phyloP scores from a whole-genome alignment of 2,329 filamentous ascomycete genomes.

The Diaporthe citri region DNA sequence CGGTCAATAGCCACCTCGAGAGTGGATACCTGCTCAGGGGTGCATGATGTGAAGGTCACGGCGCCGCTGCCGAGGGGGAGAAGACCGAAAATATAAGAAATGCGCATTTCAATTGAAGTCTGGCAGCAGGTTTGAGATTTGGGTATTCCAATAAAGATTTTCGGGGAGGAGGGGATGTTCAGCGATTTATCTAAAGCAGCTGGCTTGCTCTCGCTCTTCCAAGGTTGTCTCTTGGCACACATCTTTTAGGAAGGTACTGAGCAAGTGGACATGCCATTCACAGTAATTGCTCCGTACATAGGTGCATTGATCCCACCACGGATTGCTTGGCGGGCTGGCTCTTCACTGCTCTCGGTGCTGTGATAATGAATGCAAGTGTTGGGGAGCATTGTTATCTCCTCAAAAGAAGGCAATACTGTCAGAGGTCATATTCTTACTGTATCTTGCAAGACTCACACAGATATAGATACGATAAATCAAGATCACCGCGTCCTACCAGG shows the following conservation, averaged over 20 bases:
- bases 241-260: constrained; percentile 2
- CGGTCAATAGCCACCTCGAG: constrained; percentile 12
- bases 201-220: no score
- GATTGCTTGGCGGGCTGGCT: neutral
- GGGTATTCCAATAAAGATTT: neutral
- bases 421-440: neutral
- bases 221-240: neutral
- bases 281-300: neutral
- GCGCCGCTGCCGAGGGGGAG: neutral
- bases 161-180: neutral
- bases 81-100: neutral
- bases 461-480: fast-evolving
- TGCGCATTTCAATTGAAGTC: neutral
- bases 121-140: neutral
- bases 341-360: neutral
- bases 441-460: neutral
- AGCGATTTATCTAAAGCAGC: neutral
- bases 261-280: neutral
- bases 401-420: neutral
- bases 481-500: neutral
- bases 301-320: neutral
- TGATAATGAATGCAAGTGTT: no score
- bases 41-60: constrained; percentile 15
- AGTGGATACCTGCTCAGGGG: neutral
- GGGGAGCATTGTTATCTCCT: neutral